Conservation (phyloP, 805 yeast species). For the Pichia nanzhaoensis region DNA sequence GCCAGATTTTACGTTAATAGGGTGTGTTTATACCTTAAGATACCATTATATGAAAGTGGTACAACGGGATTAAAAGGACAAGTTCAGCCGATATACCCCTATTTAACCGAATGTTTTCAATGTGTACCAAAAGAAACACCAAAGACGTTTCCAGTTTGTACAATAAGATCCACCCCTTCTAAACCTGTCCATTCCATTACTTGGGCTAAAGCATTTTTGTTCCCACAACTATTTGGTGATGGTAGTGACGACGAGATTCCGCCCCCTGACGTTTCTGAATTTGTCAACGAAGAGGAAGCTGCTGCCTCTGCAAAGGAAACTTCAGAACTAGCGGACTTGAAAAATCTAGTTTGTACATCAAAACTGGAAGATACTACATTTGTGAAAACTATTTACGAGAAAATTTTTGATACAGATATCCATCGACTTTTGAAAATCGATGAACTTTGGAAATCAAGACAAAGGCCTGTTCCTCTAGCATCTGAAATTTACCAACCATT, state of each 20-base stretch:
- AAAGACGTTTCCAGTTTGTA: constrained; percentile 90
- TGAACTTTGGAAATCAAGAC: constrained; percentile 70
- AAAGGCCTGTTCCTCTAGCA: constrained; percentile 44
- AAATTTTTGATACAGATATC: constrained; percentile 70
- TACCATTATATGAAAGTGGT: constrained; percentile 86
- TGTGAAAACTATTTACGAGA: constrained; percentile 42
- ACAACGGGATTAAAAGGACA: constrained; percentile 95
- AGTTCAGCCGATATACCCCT: constrained; percentile 83
- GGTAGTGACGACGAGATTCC: constrained; percentile 31
- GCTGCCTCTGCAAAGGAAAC: constrained; percentile 59
- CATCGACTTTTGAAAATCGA: constrained; percentile 64
- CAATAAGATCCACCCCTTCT: constrained; percentile 94
- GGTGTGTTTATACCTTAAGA: constrained; percentile 65
- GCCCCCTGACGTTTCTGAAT: constrained; percentile 38
- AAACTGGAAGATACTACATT: constrained; percentile 23
- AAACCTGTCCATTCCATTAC: constrained; percentile 94
- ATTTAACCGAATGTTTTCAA: constrained; percentile 84
- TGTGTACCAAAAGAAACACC: constrained; percentile 86
- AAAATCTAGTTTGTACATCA: constrained; percentile 28
- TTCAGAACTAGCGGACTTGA: constrained; percentile 53
- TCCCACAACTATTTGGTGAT: constrained; percentile 64
- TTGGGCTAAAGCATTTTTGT: constrained; percentile 93
- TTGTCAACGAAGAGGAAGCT: constrained; percentile 58
- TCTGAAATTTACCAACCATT: neutral
- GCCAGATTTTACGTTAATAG: constrained; percentile 88